Evolutionary conservation across 345 rosid genomes (phyloP).

Genomic region (Dimocarpus longan): DNA sequence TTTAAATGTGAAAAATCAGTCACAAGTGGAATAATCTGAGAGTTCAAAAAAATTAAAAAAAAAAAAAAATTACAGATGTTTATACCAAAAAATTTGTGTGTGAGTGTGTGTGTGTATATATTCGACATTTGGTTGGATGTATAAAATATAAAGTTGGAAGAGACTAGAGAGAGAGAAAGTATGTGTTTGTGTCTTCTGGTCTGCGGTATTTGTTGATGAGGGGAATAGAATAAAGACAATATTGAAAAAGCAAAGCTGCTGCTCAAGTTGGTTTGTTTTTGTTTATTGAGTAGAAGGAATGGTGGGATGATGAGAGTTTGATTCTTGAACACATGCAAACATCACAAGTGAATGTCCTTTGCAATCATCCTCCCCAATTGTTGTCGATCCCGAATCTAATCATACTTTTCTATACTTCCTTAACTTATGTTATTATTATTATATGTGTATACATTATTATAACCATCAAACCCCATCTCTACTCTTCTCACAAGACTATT

Average conservation of each 20-base stretch:
- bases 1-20: too few species aligned
- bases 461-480: background rate
- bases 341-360: conserved; percentile 36
- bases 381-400: conserved; percentile 32
- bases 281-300: background rate
- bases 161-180: background rate
- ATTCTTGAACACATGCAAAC: conserved; percentile 48
- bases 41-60: too few species aligned
- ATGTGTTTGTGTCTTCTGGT: background rate
- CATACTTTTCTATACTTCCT: conserved; percentile 1
- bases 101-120: too few species aligned
- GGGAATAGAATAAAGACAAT: conserved; percentile 15
- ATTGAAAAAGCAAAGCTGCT: background rate
- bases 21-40: too few species aligned
- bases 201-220: background rate
- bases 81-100: too few species aligned
- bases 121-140: background rate
- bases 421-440: background rate
- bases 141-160: background rate
- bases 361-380: conserved; percentile 44
- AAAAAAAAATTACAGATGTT: background rate
- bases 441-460: background rate
- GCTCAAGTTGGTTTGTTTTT: background rate
- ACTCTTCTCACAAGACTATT: background rate
- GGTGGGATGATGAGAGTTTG: conserved; percentile 32